phyloP scores from a whole-genome alignment of 192 early-diverging fungal genomes.

The Backusella tarrabulga region DNA sequence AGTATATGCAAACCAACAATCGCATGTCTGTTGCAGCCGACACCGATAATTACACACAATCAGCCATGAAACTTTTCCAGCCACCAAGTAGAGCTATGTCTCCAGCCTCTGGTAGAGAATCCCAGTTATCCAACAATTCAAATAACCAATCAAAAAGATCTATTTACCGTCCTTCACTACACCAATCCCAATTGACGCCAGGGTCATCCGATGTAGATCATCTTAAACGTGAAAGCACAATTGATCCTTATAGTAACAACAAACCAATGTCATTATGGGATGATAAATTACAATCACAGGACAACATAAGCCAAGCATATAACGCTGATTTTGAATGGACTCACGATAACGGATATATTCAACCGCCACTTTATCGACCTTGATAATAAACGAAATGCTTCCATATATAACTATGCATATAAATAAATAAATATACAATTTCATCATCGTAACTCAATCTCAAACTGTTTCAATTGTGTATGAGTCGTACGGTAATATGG shows the following conservation, averaged over 20 bases:
- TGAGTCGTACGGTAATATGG: no score
- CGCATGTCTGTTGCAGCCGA: background rate
- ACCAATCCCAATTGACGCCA: background rate
- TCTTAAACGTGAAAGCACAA: background rate
- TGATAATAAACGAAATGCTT: background rate
- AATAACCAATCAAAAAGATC: background rate
- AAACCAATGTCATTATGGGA: background rate
- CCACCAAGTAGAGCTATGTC: background rate
- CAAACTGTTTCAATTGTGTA: no score
- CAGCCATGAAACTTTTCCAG: background rate
- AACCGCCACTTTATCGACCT: slow-evolving; percentile 3
- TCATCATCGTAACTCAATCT: background rate
- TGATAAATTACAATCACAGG: background rate
- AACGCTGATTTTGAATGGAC: background rate
- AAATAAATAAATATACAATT: background rate
- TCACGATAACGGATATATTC: background rate
- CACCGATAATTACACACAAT: background rate
- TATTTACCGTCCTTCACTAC: background rate
- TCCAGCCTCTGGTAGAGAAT: background rate
- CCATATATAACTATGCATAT: background rate
- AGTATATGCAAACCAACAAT: background rate
- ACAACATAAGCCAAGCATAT: background rate
- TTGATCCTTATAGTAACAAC: background rate
- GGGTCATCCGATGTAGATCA: background rate
- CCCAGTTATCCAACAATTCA: background rate